Percentiles rank a stretch among this genome's conserved stretches.
Conservation (phyloP, 208 protist genomes). For the Leishmania tarentolae region DNA sequence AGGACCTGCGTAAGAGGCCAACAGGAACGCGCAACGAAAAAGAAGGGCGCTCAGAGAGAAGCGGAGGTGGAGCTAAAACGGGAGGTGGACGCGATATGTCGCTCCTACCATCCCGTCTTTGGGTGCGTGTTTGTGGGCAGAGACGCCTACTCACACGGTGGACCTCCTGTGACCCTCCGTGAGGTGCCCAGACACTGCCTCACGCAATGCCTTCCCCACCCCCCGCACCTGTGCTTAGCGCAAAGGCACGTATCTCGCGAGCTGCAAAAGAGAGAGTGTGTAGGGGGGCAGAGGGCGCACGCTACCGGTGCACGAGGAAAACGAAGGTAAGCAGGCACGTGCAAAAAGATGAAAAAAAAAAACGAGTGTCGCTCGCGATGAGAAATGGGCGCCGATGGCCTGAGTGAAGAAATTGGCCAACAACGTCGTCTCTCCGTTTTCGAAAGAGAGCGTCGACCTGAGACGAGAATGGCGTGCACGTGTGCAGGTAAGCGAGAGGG, state of each 20-base stretch:
- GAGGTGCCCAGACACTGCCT: not conserved
- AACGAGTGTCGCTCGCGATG: not conserved
- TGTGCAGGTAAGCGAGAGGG: not conserved
- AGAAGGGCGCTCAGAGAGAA: constrained; percentile 4
- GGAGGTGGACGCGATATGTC: not conserved
- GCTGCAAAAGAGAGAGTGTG: constrained; percentile 6
- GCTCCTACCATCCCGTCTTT: not conserved
- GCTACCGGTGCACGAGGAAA: constrained; percentile 1
- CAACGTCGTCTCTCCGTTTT: not conserved
- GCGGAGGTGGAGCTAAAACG: not conserved
- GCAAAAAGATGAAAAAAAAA: constrained; percentile 7
- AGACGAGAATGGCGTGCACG: not conserved
- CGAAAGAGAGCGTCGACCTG: not conserved
- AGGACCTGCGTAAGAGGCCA: not conserved
- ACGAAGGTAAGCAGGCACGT: too few species aligned
- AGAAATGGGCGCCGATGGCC: not conserved
- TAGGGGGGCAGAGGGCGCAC: not conserved
- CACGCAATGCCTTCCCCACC: not conserved
- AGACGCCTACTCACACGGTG: not conserved
- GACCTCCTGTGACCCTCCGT: not conserved
- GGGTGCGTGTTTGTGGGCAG: not conserved
- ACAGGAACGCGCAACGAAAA: not conserved
- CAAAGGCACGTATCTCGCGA: not conserved
- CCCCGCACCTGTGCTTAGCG: not conserved
- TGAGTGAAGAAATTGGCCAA: not conserved